Evolutionary conservation across 2,329 filamentous ascomycete species (phyloP).

Genomic region (Fusarium azukiicola): DNA sequence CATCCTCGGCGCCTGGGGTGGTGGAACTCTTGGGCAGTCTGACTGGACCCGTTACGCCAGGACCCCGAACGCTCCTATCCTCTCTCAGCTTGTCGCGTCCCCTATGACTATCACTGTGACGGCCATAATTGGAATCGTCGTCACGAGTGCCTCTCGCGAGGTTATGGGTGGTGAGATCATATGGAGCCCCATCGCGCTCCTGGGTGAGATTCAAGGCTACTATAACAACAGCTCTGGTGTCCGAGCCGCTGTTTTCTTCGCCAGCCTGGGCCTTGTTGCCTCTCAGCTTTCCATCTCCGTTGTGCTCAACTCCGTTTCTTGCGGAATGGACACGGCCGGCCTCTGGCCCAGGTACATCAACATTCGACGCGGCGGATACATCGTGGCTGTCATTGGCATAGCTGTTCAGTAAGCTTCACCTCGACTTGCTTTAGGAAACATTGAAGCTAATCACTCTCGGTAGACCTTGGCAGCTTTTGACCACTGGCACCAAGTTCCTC

Average conservation of each 20-base stretch:
- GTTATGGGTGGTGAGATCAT: constrained; percentile 49
- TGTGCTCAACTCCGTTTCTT: constrained; percentile 71
- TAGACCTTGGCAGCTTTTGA: constrained; percentile 56
- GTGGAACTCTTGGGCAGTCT: constrained; percentile 54
- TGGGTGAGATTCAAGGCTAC: constrained; percentile 53
- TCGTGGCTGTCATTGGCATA: constrained; percentile 69
- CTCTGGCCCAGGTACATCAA: constrained; percentile 76
- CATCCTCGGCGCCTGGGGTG: constrained; percentile 53
- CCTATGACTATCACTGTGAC: constrained; percentile 54
- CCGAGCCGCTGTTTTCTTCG: constrained; percentile 54
- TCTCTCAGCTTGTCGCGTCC: constrained; percentile 51
- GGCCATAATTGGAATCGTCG: constrained; percentile 53
- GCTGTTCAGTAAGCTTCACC: constrained; percentile 40
- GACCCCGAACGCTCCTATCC: constrained; percentile 38
- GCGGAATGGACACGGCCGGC: constrained; percentile 77
- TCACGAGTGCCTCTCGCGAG: constrained; percentile 50
- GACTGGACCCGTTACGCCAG: constrained; percentile 56
- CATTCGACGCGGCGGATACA: constrained; percentile 74
- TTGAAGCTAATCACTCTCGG: background rate
- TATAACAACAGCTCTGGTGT: constrained; percentile 50
- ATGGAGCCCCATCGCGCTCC: constrained; percentile 53
- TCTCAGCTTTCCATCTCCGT: constrained; percentile 54
- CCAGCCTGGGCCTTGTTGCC: constrained; percentile 48
- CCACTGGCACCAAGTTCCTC: constrained; percentile 53
- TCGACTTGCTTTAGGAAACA: background rate